phyloP scores from a whole-genome alignment of 73 alveolate species.

The Effrenium voratum region DNA sequence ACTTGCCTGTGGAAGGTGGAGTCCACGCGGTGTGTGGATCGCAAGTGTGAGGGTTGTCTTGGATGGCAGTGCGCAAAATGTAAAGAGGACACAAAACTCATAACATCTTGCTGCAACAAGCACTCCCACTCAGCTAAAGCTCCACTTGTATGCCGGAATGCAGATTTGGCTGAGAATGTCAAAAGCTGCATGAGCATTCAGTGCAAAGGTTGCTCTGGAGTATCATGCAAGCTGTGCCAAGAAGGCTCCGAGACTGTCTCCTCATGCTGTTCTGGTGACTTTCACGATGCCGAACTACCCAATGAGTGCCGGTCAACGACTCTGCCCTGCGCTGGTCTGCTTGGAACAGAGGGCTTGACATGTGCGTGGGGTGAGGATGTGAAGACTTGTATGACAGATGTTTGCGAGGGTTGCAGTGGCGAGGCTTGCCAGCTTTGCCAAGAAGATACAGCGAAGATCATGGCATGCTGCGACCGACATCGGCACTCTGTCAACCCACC shows the following conservation, averaged over 20 bases:
- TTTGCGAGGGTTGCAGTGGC: not conserved
- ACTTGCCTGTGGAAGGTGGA: conserved; percentile 36
- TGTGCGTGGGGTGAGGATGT: conserved; percentile 26
- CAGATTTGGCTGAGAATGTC: conserved; percentile 11
- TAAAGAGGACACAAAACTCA: not conserved
- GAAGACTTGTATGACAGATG: not conserved
- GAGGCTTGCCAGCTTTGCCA: conserved; percentile 14
- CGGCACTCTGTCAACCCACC: not conserved
- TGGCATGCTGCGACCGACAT: not conserved
- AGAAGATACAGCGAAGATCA: not conserved
- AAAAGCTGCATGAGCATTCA: not conserved
- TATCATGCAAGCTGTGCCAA: not conserved
- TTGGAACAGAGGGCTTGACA: conserved; percentile 3
- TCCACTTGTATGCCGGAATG: conserved; percentile 8
- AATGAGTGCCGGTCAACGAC: not conserved
- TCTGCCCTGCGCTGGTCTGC: not conserved
- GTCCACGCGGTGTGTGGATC: not conserved
- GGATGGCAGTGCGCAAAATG: not conserved
- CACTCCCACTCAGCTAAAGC: not conserved
- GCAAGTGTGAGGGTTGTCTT: not conserved
- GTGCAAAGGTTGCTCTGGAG: conserved; percentile 5
- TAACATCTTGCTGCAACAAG: not conserved
- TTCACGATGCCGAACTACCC: conserved; percentile 27
- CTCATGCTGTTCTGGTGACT: not conserved
- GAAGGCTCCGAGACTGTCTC: not conserved